Percentiles rank a stretch among this genome's conserved stretches.
phyloP scores from a whole-genome alignment of 352 stramenopile genomes.

The Phytophthora tentaculata region DNA sequence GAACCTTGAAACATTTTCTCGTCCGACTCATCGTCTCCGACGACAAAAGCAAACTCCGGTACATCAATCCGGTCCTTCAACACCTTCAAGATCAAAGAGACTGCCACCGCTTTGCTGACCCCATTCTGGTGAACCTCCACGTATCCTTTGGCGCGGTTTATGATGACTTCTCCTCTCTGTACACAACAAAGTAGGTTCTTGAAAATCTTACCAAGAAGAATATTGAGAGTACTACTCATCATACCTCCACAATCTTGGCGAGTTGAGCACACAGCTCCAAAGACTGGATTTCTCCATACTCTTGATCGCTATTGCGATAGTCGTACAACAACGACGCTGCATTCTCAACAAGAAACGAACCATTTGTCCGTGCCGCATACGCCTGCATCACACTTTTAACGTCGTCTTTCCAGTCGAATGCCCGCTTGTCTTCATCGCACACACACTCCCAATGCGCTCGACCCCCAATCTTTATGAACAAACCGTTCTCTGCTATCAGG shows the following conservation, averaged over 20 bases:
- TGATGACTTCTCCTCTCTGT: constrained; percentile 64
- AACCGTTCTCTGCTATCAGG: constrained; percentile 71
- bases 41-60: constrained; percentile 94
- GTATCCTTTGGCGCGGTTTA: constrained; percentile 69
- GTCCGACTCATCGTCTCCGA: constrained; percentile 98
- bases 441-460: constrained; percentile 62
- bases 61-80: constrained; percentile 63
- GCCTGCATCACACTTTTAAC: constrained; percentile 96
- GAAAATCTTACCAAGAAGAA: background rate
- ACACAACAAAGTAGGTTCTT: background rate
- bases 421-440: constrained; percentile 52
- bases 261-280: constrained; percentile 93
- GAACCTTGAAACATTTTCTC: constrained; percentile 88
- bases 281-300: constrained; percentile 98
- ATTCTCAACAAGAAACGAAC: constrained; percentile 97
- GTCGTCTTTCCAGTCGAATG: constrained; percentile 94
- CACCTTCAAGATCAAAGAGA: constrained; percentile 59
- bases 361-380: constrained; percentile 97
- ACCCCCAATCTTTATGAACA: constrained; percentile 61
- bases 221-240: background rate
- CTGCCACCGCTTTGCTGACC: constrained; percentile 67
- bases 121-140: constrained; percentile 80
- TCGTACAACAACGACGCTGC: constrained; percentile 98
- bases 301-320: constrained; percentile 97
- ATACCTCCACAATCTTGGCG: constrained; percentile 93